Base-by-base conservation (phyloP, 1,139 yeast species). In the Ogataea hybrid region DNA sequence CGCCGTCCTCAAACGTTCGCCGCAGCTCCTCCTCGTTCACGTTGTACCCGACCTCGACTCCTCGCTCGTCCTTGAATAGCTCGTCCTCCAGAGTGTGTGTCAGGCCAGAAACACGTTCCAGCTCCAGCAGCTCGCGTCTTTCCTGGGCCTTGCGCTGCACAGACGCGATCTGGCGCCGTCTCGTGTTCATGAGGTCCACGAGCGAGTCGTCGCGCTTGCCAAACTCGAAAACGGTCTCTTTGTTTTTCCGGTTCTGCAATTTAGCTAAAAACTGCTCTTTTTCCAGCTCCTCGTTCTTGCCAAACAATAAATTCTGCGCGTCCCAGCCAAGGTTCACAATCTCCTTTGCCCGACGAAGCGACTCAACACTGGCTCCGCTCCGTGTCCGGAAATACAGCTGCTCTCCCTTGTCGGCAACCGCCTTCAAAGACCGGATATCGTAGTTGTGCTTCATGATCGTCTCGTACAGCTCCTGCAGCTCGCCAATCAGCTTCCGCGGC, bases 201-300 rank as follows among this genome's bases (percentile, higher is more conserved):
- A 89, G 67, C 49, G 80, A 81, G 51, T 85, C 85, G 50, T 84
- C 90, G 41, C 75, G 76, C 53, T 80, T 78, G 44, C 75, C 72
- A 64, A 88, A 84, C 63, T 94, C 99, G 62, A 94, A 94, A 7
- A 94, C 97, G 0, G 98, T 94, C 60, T 92, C 97, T 57, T 86
- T 83, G 36, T 77, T 69, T 40, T 73, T 63, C 56, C 96, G 72
- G 53, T 86, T 76, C 42, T 77, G 77, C 46, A 94, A 70, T 54
- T 80, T 79, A 10, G 79, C 84, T 51, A 94, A 71, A 56, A 92
- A 81, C 15, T 68, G 76, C 35, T 86, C 75, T 60, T 89, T 86
- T 51, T 84, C 95, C 47, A 69, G 72, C 58, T 89, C 97, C 42
- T 73, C 58, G 58, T 82, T 81, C 35, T 77, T 75, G 18, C 94